Base-by-base conservation (phyloP, 106 monocot genomes). In the Amphibolis antarctica region DNA sequence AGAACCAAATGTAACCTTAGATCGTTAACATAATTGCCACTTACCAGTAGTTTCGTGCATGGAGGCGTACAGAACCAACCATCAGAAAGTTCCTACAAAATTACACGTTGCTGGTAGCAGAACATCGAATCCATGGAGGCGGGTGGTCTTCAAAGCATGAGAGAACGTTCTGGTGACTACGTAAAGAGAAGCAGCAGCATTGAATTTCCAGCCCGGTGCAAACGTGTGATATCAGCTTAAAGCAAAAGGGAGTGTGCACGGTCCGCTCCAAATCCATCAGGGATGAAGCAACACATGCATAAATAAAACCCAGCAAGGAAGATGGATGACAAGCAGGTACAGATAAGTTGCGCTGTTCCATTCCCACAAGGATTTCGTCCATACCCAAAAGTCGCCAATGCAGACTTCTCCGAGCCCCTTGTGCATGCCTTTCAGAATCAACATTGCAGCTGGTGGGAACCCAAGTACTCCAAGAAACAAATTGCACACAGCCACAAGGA, bases 341-440 rank as follows among this genome's bases (percentile, higher is more conserved):
- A 89, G 62, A 76, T 89, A 94, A 4, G 86, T 94, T 5, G 89
- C 89, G 42, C 89, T 94, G 59, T 83, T 86, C 93, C 93, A 93
- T 48, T 48, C 58, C 89, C 88, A 89, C 20, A 93, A 64, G 29
- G 74, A 71, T 48, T 81, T 78, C 28, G 81, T 59, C 71, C 62
- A 79, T 29, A 75, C 74, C 93, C 93, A 93, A 53, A 93, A 85
- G 24, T 55, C 53, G 5, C 78, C 82, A 22, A 85, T 44, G 43
- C 53, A 29, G 6, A 69, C 66, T 10, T 27, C 69, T 30, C 59
- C 72, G 27, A 72, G 81, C 25, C 77, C 83, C 24, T 73, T 59
- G 3, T 44, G 46, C 26, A 81, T 27, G 25, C 66, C 67, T 55
- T 80, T 76, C 28, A 59, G 7, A n/a, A 89, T 60, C 44, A 76